These are phyloP conservation scores for Leccinum olivaceoglutinosum DNA, from an alignment of 1,284 basidiomycete genomes.

Conservation along the genomic window DNA sequence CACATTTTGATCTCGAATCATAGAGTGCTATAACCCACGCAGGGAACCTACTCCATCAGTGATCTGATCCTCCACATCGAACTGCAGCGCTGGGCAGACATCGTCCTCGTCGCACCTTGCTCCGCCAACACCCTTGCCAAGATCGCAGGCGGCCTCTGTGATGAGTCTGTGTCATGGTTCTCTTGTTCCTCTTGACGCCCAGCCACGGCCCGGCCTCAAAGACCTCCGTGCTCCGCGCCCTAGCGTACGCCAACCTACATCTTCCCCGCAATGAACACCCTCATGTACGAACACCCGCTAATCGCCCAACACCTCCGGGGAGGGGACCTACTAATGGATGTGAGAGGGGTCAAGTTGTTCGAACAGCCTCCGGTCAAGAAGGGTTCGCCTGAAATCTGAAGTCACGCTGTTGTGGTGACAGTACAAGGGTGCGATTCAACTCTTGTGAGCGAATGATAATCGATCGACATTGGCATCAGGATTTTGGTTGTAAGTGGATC, in stretches of 20 bases:
- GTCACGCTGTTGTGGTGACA: not conserved
- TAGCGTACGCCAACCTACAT: constrained; percentile 80
- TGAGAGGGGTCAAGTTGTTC: constrained; percentile 26
- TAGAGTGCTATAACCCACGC: not conserved
- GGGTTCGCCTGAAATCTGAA: constrained; percentile 43
- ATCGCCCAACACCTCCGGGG: constrained; percentile 83
- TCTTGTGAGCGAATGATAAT: not conserved
- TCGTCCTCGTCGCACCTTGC: constrained; percentile 91
- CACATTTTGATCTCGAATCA: not conserved
- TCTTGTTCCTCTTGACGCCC: not conserved
- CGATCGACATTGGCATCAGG: constrained; percentile 2
- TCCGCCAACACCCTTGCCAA: constrained; percentile 95
- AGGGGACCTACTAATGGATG: constrained; percentile 7
- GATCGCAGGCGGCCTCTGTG: constrained; percentile 74
- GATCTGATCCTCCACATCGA: constrained; percentile 97
- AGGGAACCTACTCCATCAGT: constrained; percentile 66
- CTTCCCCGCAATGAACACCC: constrained; percentile 98
- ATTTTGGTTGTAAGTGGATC: constrained; percentile 30
- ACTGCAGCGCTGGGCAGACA: constrained; percentile 91
- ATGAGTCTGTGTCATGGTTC: not conserved
- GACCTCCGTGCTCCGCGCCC: constrained; percentile 90
- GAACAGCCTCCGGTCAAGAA: too few species aligned
- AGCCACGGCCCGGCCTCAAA: constrained; percentile 26
- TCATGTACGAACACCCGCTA: constrained; percentile 95
- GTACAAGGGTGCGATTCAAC: not conserved